phyloP scores from a whole-genome alignment of 192 early-diverging fungal genomes.

The Umbelopsis vinacea region DNA sequence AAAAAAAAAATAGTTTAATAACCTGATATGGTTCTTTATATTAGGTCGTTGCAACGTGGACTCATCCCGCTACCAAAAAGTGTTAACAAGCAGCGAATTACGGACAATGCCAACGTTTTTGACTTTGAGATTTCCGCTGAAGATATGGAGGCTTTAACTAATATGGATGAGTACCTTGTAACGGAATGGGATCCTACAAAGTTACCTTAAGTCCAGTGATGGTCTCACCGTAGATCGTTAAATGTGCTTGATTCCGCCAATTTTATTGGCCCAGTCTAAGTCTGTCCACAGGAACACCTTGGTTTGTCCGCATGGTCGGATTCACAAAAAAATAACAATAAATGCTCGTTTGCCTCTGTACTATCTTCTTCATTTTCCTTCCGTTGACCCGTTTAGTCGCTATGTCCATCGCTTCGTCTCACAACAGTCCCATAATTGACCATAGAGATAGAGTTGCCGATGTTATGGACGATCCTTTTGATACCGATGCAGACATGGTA shows the following conservation, averaged over 20 bases:
- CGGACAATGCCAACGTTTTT: conserved; percentile 62
- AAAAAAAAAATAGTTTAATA: not conserved
- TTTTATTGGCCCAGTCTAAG: conserved; percentile 5
- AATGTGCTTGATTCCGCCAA: conserved; percentile 19
- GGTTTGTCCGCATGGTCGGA: conserved; percentile 13
- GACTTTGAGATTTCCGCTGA: conserved; percentile 58
- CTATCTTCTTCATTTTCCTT: conserved; percentile 14
- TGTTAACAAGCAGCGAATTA: conserved; percentile 50
- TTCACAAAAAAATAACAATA: conserved; percentile 24
- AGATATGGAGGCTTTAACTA: conserved; percentile 59
- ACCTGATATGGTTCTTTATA: conserved; percentile 35
- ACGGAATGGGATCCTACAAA: conserved; percentile 46
- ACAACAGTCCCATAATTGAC: not conserved
- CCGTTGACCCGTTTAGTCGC: not conserved
- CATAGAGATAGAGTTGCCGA: conserved; percentile 7
- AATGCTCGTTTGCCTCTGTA: not conserved
- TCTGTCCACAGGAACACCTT: conserved; percentile 18
- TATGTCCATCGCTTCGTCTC: conserved; percentile 8
- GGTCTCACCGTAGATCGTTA: not conserved
- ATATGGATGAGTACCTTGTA: conserved; percentile 52
- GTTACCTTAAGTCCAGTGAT: not conserved
- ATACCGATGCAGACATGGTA: not conserved
- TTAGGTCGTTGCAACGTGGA: conserved; percentile 52
- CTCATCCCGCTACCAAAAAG: conserved; percentile 64
- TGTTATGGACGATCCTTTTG: conserved; percentile 1